Percentiles rank a stretch among this genome's conserved stretches.
phyloP scores from a whole-genome alignment of 2,329 filamentous ascomycete species.

The Aspergillus calidoustus region DNA sequence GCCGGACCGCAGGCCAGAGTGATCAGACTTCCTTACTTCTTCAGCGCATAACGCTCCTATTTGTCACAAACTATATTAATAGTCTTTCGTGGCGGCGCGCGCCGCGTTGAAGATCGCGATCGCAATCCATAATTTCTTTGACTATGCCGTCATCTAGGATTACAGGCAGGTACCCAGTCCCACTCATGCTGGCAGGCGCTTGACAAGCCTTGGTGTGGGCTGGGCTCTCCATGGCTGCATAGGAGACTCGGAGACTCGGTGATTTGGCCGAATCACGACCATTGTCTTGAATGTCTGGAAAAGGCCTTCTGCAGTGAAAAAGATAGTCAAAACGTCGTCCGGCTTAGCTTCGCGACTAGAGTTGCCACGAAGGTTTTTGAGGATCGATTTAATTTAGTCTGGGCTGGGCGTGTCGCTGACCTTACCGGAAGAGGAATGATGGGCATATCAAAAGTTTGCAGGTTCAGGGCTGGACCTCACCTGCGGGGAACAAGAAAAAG shows the following conservation, averaged over 20 bases:
- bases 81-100: neutral
- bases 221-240: neutral
- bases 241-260: neutral
- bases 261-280: neutral
- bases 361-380: neutral
- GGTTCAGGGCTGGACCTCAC: neutral
- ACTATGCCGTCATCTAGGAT: neutral
- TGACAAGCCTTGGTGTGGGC: neutral
- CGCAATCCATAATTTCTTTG: neutral
- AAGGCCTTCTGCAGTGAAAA: neutral
- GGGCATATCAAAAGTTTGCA: neutral
- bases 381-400: neutral
- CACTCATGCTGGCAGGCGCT: neutral
- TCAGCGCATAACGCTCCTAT: neutral
- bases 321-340: neutral
- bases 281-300: neutral
- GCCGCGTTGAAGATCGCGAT: neutral
- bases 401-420: neutral
- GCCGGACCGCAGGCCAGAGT: neutral
- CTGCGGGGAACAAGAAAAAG: conserved; percentile 3
- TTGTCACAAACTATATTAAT: conserved; percentile 1
- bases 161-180: conserved; percentile 5
- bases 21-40: neutral
- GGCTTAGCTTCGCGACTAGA: neutral
- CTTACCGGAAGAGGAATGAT: neutral